These are phyloP conservation scores for Aspergillus costaricaensis DNA, from an alignment of 2,329 filamentous ascomycete species.

Conservation along the genomic window DNA sequence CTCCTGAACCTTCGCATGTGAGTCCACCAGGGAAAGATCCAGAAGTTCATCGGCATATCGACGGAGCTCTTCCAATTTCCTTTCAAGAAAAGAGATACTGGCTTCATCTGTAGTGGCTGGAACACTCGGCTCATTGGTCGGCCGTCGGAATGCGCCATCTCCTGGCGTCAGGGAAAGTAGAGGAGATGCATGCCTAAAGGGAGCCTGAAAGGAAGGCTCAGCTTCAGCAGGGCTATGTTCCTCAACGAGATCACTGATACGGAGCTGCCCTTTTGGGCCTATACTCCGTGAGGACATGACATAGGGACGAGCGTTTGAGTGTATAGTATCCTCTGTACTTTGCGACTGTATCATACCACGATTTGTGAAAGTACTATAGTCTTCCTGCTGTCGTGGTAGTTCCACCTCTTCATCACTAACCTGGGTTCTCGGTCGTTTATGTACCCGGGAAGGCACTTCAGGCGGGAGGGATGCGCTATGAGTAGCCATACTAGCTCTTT, in stretches of 20 bases:
- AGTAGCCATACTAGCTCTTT: constrained; percentile 12
- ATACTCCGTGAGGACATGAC: neutral
- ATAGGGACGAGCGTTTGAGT: neutral
- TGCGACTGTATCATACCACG: neutral
- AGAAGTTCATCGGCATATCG: constrained; percentile 28
- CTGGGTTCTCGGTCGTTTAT: constrained; percentile 13
- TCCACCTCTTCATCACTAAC: neutral
- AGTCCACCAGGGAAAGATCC: constrained; percentile 28
- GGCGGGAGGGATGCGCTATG: constrained; percentile 9
- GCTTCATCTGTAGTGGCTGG: constrained; percentile 4
- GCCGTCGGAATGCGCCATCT: neutral
- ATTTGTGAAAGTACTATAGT: neutral
- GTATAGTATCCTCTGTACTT: neutral
- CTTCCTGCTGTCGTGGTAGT: neutral
- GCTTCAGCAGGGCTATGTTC: constrained; percentile 1
- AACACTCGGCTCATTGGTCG: neutral
- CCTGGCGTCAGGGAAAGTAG: neutral
- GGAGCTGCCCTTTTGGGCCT: constrained; percentile 12
- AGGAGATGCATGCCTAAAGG: neutral
- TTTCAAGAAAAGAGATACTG: constrained; percentile 22
- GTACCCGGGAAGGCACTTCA: neutral
- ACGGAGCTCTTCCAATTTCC: constrained; percentile 22
- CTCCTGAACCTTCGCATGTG: constrained; percentile 25
- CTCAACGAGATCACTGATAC: constrained; percentile 17
- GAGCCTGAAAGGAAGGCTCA: neutral